Base-by-base conservation (phyloP, 345 rosid species). In the Lumnitzera racemosa region DNA sequence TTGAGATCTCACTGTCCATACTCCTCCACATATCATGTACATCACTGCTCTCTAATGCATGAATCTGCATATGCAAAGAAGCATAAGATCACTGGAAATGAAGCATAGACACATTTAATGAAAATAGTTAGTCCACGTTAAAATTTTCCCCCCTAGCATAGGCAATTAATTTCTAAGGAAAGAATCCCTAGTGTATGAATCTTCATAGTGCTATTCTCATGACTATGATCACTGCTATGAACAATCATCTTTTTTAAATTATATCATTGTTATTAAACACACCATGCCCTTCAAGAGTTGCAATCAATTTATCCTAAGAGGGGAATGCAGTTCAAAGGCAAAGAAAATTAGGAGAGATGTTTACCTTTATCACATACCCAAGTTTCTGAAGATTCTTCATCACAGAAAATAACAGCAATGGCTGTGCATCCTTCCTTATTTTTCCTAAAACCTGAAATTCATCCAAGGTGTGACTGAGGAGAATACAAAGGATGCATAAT, bases 361-460 rank as follows among this genome's bases (percentile, higher is more conserved):
- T 53, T 54, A 90, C 99, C 99, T 83, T 74, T 61, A 90, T 71
- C 10, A 63, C 71, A 72, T 94, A 95, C 49, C 97, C 99, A 74
- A 95, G 83, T 61, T 76, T 74, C 73, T 73, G 88, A 27, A 90
- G 86, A 77, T 85, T 95, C 85, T 78, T 84, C 72, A 82, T 72
- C 64, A 95, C 75, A 7, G 96, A 80, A 72, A 84, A 58, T 71
- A 95, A 76, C 92, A 95, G 75, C 70, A 95, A 70, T 23, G 89
- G 73, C 50, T 67, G 81, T 12, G 97, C 79, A 71, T 82, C 89
- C 67, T 74, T 83, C 76, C 69, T 82, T 86, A 86, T 75, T 66
- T 78, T 86, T 63, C 92, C 96, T 66, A 90, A 63, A 67, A 95
- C 69, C 97, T 95, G 92, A 59, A 72, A 72, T 59, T 53, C 68